Conservation (phyloP, 179 eudicot genomes). For the Patellifolia procumbens region DNA sequence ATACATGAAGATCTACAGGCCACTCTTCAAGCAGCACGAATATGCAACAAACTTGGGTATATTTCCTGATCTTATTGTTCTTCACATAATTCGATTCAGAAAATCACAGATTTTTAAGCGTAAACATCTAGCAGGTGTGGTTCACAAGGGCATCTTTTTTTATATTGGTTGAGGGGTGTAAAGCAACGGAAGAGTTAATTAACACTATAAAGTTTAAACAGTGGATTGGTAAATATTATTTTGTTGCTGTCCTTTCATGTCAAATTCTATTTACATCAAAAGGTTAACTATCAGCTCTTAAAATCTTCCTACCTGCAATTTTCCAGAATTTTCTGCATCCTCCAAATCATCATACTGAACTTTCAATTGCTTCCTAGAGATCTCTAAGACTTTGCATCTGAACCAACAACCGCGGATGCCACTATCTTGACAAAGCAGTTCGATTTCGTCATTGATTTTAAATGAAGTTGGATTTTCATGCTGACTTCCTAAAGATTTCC, state of each 20-base stretch:
- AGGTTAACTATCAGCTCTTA: neutral
- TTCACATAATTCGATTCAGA: neutral
- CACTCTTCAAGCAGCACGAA: neutral
- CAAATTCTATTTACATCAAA: neutral
- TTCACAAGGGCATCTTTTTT: neutral
- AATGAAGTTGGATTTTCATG: constrained; percentile 17
- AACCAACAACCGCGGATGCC: constrained; percentile 68
- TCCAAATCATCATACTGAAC: constrained; percentile 49
- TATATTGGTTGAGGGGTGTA: neutral
- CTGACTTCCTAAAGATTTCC: constrained; percentile 20
- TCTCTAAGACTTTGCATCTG: constrained; percentile 47
- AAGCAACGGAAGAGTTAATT: neutral
- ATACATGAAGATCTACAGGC: neutral
- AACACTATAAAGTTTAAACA: neutral
- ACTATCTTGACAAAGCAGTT: constrained; percentile 59
- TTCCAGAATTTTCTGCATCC: constrained; percentile 42
- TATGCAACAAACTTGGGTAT: neutral
- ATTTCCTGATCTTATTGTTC: neutral
- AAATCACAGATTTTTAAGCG: neutral
- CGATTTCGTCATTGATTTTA: constrained; percentile 37
- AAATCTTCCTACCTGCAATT: constrained; percentile 43
- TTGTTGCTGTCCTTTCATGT: neutral
- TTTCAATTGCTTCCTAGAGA: constrained; percentile 37
- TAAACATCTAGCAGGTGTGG: neutral
- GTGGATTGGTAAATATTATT: neutral